Conservation (phyloP, 2,329 filamentous ascomycete genomes). For the Nannizzia gypsea region DNA sequence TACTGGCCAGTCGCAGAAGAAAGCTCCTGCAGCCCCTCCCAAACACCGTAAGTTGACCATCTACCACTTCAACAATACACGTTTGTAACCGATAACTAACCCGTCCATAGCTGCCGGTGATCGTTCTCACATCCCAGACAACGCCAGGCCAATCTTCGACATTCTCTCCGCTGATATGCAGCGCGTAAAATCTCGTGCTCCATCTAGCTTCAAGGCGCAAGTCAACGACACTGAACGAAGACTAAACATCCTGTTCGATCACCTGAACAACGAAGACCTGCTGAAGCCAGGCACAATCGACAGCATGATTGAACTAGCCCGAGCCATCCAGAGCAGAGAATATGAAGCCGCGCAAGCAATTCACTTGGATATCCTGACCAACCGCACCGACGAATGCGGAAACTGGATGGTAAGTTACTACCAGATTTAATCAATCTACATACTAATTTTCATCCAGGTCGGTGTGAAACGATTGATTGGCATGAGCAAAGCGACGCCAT, state of each 20-base stretch:
- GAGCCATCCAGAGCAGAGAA: constrained; percentile 56
- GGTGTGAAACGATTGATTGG: constrained; percentile 65
- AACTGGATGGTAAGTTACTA: constrained; percentile 61
- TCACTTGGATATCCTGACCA: constrained; percentile 63
- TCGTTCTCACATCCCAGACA: constrained; percentile 71
- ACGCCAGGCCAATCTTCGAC: constrained; percentile 67
- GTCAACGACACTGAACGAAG: constrained; percentile 92
- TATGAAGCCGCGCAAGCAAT: constrained; percentile 56
- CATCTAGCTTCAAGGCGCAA: constrained; percentile 72
- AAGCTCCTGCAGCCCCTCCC: constrained; percentile 40
- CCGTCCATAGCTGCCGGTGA: constrained; percentile 53
- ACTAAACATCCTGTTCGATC: constrained; percentile 86
- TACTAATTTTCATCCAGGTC: constrained; percentile 37
- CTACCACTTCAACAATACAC: background rate
- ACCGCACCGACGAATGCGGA: constrained; percentile 68
- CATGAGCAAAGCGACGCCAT: constrained; percentile 67
- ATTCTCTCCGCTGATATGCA: constrained; percentile 75
- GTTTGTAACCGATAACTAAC: constrained; percentile 13
- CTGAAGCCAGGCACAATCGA: constrained; percentile 59
- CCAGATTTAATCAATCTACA: background rate
- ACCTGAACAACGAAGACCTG: constrained; percentile 89
- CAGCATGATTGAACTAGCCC: constrained; percentile 41
- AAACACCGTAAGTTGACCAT: constrained; percentile 52
- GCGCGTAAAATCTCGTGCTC: constrained; percentile 73
- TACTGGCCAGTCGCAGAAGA: constrained; percentile 40